Percentiles rank a stretch among this genome's conserved stretches.
phyloP scores from a whole-genome alignment of 225 moss, liverwort and hornwort species.

The Straminergon stramineum region DNA sequence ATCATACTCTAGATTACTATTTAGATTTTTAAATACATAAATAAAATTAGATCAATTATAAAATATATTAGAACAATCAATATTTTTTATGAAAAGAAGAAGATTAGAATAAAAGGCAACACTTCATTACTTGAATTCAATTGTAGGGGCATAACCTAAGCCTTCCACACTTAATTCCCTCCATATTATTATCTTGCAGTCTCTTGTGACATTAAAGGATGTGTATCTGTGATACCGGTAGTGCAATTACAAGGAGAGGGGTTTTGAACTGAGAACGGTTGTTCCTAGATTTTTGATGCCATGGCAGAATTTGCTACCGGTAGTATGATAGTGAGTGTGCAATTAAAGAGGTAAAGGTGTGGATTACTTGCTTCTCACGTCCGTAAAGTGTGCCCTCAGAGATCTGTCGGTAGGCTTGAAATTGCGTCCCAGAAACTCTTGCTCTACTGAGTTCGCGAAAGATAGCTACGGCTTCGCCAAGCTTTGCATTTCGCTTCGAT shows the following conservation, averaged over 20 bases:
- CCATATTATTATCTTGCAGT: too few relatives aligned
- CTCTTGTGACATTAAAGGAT: too few relatives aligned
- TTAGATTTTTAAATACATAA: not conserved
- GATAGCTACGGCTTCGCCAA: not conserved
- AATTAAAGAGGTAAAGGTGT: not conserved
- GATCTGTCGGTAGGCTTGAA: not conserved
- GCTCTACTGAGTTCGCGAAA: not conserved
- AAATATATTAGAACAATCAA: not conserved
- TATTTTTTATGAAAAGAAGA: not conserved
- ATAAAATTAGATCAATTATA: not conserved
- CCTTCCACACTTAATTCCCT: not conserved
- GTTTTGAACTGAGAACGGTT: too few relatives aligned
- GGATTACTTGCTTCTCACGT: not conserved
- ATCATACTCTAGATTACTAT: too few relatives aligned
- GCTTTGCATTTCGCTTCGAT: not conserved
- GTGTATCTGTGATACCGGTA: too few relatives aligned
- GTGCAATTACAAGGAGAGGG: too few relatives aligned
- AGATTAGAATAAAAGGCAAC: not conserved
- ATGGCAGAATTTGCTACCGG: too few relatives aligned
- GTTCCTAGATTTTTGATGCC: too few relatives aligned
- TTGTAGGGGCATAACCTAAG: not conserved
- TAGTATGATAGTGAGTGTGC: too few relatives aligned
- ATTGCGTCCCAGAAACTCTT: not conserved
- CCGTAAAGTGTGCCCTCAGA: not conserved
- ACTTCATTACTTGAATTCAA: not conserved